Evolutionary conservation across 139 green algal species (phyloP).

Genomic region (Chlamydomonas incerta): DNA sequence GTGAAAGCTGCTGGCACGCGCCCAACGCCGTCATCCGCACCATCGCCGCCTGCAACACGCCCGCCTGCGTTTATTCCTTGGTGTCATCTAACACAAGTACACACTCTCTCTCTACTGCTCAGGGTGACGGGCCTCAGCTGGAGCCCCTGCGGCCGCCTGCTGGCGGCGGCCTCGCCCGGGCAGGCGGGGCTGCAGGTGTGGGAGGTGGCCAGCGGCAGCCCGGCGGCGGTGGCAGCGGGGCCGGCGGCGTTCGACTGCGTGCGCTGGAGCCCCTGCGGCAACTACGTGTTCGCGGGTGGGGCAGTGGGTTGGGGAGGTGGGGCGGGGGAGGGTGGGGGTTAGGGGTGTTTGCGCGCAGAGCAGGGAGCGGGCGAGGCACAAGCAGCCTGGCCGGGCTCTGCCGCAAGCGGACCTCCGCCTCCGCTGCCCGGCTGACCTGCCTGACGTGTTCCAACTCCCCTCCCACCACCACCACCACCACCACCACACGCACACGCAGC

Average conservation of each 20-base stretch:
- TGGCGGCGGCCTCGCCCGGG: conserved; percentile 60
- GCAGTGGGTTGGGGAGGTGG: neutral
- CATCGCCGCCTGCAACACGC: too few species aligned
- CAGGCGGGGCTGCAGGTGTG: conserved; percentile 60
- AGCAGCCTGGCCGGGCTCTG: too few species aligned
- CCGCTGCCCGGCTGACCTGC: too few species aligned
- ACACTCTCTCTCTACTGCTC: too few species aligned
- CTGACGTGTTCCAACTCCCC: neutral
- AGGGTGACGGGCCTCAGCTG: conserved; percentile 60
- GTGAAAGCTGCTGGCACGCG: too few species aligned
- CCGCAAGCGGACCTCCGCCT: too few species aligned
- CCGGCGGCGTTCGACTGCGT: conserved; percentile 47
- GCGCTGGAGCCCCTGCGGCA: conserved; percentile 64
- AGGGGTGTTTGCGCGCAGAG: too few species aligned
- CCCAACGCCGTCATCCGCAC: too few species aligned
- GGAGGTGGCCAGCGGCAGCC: conserved; percentile 53
- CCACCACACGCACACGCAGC: neutral
- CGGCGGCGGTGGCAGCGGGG: conserved; percentile 30
- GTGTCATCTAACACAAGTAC: too few species aligned
- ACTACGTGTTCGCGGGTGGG: conserved; percentile 66
- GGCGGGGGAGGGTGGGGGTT: too few species aligned
- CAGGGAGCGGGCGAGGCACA: too few species aligned
- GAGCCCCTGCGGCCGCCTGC: conserved; percentile 60
- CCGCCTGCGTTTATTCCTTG: too few species aligned
- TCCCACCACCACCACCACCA: neutral